These are phyloP conservation scores for Oxyria digyna DNA, from an alignment of 148 eudicot genomes.

Conservation along the genomic window DNA sequence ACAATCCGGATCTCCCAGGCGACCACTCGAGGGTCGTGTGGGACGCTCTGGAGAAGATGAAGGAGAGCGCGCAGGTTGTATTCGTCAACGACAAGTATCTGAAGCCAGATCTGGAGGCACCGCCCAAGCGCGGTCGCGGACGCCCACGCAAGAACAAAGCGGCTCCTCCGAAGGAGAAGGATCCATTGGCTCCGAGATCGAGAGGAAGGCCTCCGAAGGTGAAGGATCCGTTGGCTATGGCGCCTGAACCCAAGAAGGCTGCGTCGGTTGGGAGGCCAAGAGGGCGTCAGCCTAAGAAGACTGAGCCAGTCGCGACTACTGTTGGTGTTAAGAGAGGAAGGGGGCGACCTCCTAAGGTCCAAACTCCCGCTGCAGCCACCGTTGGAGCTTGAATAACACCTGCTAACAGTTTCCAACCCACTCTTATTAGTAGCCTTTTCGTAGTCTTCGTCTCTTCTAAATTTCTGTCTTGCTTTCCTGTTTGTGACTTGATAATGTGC, in stretches of 20 bases:
- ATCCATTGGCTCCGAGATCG: background rate
- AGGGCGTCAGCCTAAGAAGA: background rate
- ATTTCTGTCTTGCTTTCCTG: background rate
- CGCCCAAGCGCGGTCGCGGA: conserved; percentile 30
- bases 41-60: conserved; percentile 29
- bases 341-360: conserved; percentile 28
- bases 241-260: background rate
- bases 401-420: background rate
- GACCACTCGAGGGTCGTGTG: conserved; percentile 21
- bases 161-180: background rate
- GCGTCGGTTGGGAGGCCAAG: background rate
- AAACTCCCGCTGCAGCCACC: conserved; percentile 14
- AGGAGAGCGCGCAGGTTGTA: conserved; percentile 23
- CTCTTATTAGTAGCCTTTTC: background rate
- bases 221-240: conserved; percentile 4
- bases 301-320: background rate
- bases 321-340: conserved; percentile 10
- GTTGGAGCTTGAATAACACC: conserved; percentile 15
- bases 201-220: conserved; percentile 7
- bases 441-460: background rate
- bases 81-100: conserved; percentile 32
- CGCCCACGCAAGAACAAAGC: conserved; percentile 29
- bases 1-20: conserved; percentile 20
- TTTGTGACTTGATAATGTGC: background rate
- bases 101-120: conserved; percentile 23